These are phyloP conservation scores for Pythium dissotocum DNA, from an alignment of 352 stramenopile genomes.

Conservation along the genomic window DNA sequence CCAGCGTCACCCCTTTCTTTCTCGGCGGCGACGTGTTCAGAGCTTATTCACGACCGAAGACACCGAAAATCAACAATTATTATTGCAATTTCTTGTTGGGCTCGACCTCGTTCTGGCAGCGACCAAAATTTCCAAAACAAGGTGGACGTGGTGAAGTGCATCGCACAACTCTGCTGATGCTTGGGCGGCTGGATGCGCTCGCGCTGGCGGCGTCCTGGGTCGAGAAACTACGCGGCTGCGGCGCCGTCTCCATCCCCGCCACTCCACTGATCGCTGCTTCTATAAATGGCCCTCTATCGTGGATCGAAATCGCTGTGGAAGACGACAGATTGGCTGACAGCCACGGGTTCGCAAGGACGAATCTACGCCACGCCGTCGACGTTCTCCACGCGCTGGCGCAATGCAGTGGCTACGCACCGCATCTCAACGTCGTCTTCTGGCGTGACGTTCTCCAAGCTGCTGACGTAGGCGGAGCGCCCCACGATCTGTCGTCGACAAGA, in stretches of 20 bases:
- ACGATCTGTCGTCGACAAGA: not conserved
- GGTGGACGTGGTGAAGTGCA: not conserved
- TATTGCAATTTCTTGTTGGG: too few relatives aligned
- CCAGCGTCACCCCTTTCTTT: too few relatives aligned
- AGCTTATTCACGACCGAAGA: too few relatives aligned
- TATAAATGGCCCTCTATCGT: not conserved
- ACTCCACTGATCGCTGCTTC: not conserved
- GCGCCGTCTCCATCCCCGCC: not conserved
- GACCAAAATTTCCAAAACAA: not conserved
- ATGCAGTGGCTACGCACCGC: constrained; percentile 9
- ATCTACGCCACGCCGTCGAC: not conserved
- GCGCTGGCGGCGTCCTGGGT: constrained; percentile 3
- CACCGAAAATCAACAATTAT: too few relatives aligned
- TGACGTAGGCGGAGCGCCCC: not conserved
- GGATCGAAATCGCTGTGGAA: constrained; percentile 13
- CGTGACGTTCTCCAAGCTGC: not conserved
- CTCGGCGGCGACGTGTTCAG: too few relatives aligned
- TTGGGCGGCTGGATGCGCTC: constrained; percentile 5
- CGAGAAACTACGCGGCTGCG: constrained; percentile 1
- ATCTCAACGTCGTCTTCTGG: constrained; percentile 12
- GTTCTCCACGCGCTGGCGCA: constrained; percentile 1
- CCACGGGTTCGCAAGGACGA: not conserved
- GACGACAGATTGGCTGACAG: not conserved
- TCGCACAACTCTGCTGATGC: not conserved
- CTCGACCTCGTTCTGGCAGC: not conserved